phyloP scores from a whole-genome alignment of 352 stramenopile genomes.

The Blastocystis sp. region DNA sequence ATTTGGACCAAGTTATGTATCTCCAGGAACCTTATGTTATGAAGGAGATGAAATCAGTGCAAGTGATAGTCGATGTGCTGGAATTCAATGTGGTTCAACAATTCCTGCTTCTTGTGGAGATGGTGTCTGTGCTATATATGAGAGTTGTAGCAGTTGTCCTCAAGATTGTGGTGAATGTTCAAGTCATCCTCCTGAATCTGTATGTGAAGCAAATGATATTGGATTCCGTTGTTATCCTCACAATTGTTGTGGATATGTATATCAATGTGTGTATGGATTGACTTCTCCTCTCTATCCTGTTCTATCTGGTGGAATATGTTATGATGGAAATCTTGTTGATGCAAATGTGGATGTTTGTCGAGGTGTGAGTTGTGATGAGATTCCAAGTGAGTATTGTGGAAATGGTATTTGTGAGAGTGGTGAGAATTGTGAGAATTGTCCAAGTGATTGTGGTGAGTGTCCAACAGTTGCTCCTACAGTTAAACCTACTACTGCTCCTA shows the following conservation, averaged over 20 bases:
- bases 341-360: not conserved
- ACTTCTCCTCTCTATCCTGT: slow-evolving; percentile 4
- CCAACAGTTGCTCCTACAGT: not conserved
- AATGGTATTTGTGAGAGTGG: slow-evolving; percentile 21
- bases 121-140: slow-evolving; percentile 51
- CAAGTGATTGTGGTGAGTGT: slow-evolving; percentile 45
- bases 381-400: slow-evolving; percentile 26
- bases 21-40: not conserved
- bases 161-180: slow-evolving; percentile 47
- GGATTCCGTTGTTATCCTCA: slow-evolving; percentile 49
- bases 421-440: slow-evolving; percentile 49
- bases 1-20: not conserved
- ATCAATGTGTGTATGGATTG: slow-evolving; percentile 41
- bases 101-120: slow-evolving; percentile 34
- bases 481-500: slow-evolving; percentile 6
- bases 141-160: slow-evolving; percentile 44
- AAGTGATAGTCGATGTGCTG: slow-evolving; percentile 6
- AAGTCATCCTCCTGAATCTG: not conserved
- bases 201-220: slow-evolving; percentile 1
- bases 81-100: not conserved
- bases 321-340: slow-evolving; percentile 40
- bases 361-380: not conserved
- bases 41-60: slow-evolving; percentile 3
- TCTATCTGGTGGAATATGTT: slow-evolving; percentile 26
- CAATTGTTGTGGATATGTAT: slow-evolving; percentile 42